phyloP scores from a whole-genome alignment of 2,329 filamentous ascomycete species.

The Cladosporium sp. region DNA sequence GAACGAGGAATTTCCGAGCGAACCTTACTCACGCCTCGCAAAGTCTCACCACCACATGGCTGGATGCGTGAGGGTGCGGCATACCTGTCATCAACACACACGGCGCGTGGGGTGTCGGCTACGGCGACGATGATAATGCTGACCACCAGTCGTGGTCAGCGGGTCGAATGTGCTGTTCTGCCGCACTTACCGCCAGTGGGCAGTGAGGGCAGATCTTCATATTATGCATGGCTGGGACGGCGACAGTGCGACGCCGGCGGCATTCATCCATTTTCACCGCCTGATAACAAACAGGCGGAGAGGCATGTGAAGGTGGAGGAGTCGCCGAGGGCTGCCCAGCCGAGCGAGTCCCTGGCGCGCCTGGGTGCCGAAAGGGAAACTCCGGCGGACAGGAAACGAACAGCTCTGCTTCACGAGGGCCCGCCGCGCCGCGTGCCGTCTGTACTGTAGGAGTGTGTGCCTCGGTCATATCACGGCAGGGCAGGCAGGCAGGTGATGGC shows the following conservation, averaged over 20 bases:
- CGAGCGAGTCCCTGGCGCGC: neutral
- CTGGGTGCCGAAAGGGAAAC: too few relatives aligned
- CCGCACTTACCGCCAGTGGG: neutral
- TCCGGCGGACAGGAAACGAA: neutral
- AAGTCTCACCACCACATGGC: neutral
- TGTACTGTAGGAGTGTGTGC: too few relatives aligned
- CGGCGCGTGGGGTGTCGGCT: neutral
- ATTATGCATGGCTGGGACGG: neutral
- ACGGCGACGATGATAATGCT: neutral
- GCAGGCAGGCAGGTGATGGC: neutral
- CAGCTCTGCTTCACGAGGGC: neutral
- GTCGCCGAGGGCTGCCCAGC: slow-evolving; percentile 1
- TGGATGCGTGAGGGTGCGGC: neutral
- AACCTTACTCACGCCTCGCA: neutral
- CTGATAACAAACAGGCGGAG: neutral
- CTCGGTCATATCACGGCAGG: slow-evolving; percentile 9
- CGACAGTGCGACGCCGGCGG: neutral
- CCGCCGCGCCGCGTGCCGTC: neutral
- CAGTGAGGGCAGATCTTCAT: neutral
- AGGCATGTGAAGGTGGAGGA: slow-evolving; percentile 3
- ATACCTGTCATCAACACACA: neutral
- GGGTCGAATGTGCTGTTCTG: neutral
- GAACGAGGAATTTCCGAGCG: neutral
- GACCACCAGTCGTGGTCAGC: slow-evolving; percentile 8
- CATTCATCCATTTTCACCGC: neutral